Conservation (phyloP, 768 basidiomycete species). For the Leccinum aurantiacum region DNA sequence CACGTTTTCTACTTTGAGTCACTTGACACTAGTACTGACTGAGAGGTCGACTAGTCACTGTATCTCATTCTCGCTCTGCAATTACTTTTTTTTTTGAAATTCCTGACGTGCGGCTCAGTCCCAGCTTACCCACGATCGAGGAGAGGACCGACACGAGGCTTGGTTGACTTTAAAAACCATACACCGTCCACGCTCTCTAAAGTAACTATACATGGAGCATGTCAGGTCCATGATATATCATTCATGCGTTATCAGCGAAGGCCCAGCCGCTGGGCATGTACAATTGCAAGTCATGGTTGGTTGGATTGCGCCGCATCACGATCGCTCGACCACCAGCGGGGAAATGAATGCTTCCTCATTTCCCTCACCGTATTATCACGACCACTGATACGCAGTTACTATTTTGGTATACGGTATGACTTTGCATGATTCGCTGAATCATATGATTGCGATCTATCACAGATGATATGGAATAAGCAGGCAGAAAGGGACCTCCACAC, state of each 20-base stretch:
- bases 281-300: too few species aligned
- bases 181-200: background rate
- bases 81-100: background rate
- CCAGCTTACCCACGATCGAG: conserved; percentile 13
- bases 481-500: too few species aligned
- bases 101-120: too few species aligned
- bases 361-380: conserved; percentile 12
- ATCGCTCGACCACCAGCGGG: conserved; percentile 9
- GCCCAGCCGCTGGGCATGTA: too few species aligned
- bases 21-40: background rate
- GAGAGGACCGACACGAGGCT: conserved; percentile 18
- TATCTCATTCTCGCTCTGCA: conserved; percentile 10
- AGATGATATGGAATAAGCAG: too few species aligned
- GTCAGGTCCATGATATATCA: background rate
- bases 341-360: conserved; percentile 19
- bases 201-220: background rate
- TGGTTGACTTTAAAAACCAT: background rate
- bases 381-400: background rate
- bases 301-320: conserved; percentile 7
- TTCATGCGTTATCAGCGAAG: conserved; percentile 22
- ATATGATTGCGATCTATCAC: background rate
- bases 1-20: conserved; percentile 9
- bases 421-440: background rate
- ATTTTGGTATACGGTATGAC: background rate
- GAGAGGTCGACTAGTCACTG: conserved; percentile 6